Conservation (phyloP, 352 stramenopile genomes). For the Phytophthora kernoviae region DNA sequence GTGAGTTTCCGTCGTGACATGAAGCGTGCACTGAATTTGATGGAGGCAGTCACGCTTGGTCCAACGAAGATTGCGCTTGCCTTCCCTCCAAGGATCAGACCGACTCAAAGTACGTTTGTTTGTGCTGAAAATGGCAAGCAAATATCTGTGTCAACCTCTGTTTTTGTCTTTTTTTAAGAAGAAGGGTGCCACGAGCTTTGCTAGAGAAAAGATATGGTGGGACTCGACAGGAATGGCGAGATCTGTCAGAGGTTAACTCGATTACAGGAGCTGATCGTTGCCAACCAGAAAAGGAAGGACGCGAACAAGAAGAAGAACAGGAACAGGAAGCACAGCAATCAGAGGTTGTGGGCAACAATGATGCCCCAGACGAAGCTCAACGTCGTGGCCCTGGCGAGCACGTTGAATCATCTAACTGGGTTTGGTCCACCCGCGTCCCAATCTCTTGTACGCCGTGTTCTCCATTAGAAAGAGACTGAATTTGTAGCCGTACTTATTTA, state of each 20-base stretch:
- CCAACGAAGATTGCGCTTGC: conserved; percentile 57
- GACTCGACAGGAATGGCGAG: conserved; percentile 34
- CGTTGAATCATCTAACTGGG: conserved; percentile 12
- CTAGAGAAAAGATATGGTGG: conserved; percentile 39
- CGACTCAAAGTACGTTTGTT: conserved; percentile 11
- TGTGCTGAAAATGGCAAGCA: neutral
- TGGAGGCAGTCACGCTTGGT: conserved; percentile 59
- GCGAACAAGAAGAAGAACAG: conserved; percentile 5
- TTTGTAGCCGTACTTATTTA: neutral
- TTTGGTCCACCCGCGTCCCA: conserved; percentile 37
- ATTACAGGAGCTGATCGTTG: conserved; percentile 13
- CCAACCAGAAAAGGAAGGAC: conserved; percentile 1
- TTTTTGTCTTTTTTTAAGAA: conserved; percentile 17
- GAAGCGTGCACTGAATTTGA: conserved; percentile 54
- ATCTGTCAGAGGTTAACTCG: conserved; percentile 41
- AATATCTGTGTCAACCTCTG: neutral
- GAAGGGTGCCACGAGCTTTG: conserved; percentile 29
- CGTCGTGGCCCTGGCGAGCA: conserved; percentile 3
- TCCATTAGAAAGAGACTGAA: too few relatives aligned
- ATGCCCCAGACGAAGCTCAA: conserved; percentile 3
- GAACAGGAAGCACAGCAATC: conserved; percentile 8
- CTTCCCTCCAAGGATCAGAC: conserved; percentile 27
- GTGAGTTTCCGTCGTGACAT: conserved; percentile 71
- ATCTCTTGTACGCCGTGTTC: conserved; percentile 24
- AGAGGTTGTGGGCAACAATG: conserved; percentile 3